Base-by-base conservation (phyloP, 306 rosid species). In the Dryas octopetala region DNA sequence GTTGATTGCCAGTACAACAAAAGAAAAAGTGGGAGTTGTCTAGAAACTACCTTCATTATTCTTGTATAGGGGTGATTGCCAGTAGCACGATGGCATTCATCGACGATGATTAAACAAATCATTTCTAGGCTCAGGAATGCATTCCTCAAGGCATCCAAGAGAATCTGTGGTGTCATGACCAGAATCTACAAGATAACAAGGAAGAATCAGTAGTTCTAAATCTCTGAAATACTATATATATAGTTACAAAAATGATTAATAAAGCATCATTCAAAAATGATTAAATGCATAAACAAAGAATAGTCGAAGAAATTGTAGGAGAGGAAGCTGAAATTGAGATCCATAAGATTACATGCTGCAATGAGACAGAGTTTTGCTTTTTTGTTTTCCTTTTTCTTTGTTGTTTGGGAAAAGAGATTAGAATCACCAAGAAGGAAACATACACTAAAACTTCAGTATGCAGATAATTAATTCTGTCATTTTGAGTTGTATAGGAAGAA, bases 91-190 rank as follows among this genome's bases (percentile, higher is more conserved):
- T 94, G 98, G 74, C 96, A 94, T 78, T 94, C 96, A 62, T 94
- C 98, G 38, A 94, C 74, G 52, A 94, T 75, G 79, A 94, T 66
- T 82, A 94, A 87, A 82, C 90, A 81, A 62, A 86, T 81, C 41
- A 66, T 68, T 75, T 88, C 97, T 70, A 91, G 53, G 8, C 79
- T 86, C 76, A 94, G 19, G 74, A 85, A 91, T 71, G 95, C 96
- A 82, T 88, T 94, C 86, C 93, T 85, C 69, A 91, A 73, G 72
- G 87, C 97, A 85, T 94, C 91, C 82, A 87, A 83, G 69, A 94
- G 97, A 83, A 91, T 85, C 78, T 90, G 98, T 50, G 98, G 98
- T 79, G 98, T 91, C 98, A 94, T 91, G 59, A 91, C 93, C 76
- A 94, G 71, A 68, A 90, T 90, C 98, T 94, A 59, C 62, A 83